Evolutionary conservation across 345 rosid species (phyloP).

Genomic region (Ceriops decandra): DNA sequence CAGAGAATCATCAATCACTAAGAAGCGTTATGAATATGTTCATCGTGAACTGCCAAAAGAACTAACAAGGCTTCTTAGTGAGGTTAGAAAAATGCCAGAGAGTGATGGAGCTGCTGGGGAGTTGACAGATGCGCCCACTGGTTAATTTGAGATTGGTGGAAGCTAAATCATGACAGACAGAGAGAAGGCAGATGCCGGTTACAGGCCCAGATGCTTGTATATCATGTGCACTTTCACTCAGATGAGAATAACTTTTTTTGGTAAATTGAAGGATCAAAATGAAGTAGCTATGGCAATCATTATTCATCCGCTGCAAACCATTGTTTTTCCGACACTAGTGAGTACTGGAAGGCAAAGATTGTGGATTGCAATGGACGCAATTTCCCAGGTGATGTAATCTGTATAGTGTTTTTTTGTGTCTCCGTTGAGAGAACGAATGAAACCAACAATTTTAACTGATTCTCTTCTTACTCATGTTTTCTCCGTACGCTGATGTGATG

Average conservation of each 20-base stretch:
- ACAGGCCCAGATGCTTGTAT: background rate
- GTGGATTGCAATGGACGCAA: background rate
- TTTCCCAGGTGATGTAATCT: background rate
- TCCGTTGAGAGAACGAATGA: background rate
- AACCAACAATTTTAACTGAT: background rate
- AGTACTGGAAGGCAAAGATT: background rate
- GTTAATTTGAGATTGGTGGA: slow-evolving; percentile 11
- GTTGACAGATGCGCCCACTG: slow-evolving; percentile 35
- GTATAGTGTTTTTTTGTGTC: background rate
- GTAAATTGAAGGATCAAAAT: background rate
- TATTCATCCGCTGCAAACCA: background rate
- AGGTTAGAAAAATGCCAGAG: slow-evolving; percentile 51
- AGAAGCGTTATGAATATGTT: slow-evolving; percentile 52
- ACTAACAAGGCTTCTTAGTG: slow-evolving; percentile 48
- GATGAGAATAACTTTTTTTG: slow-evolving; percentile 8
- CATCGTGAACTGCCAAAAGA: slow-evolving; percentile 38
- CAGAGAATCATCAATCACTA: slow-evolving; percentile 59
- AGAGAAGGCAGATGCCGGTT: background rate
- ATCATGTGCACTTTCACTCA: slow-evolving; percentile 3
- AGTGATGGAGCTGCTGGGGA: slow-evolving; percentile 36
- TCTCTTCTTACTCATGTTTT: background rate
- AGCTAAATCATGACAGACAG: background rate
- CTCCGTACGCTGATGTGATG: background rate
- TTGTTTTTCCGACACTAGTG: background rate
- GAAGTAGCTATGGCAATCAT: background rate